phyloP scores from a whole-genome alignment of 768 basidiomycete genomes.

The Kwoniella sp. region DNA sequence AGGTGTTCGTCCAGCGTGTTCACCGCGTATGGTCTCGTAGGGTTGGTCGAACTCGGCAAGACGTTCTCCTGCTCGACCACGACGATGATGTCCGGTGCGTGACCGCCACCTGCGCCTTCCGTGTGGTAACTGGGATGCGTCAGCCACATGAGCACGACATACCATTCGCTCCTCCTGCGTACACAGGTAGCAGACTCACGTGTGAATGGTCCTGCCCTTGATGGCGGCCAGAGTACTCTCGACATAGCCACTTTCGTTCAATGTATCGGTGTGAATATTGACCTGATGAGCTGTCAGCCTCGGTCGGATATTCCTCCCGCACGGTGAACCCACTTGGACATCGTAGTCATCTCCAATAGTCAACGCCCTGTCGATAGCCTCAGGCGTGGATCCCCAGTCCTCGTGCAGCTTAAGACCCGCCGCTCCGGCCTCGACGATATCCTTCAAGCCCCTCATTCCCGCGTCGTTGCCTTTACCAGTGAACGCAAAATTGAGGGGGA shows the following conservation, averaged over 20 bases:
- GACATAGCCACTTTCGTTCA: slow-evolving; percentile 96
- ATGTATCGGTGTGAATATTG: slow-evolving; percentile 93
- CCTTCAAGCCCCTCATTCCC: slow-evolving; percentile 62
- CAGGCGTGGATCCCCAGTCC: slow-evolving; percentile 92
- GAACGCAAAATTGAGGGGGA: slow-evolving; percentile 88
- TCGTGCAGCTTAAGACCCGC: slow-evolving; percentile 92
- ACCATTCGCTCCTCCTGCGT: no score
- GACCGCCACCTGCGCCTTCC: slow-evolving; percentile 93
- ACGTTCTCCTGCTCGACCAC: slow-evolving; percentile 86
- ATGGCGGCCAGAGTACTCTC: slow-evolving; percentile 91
- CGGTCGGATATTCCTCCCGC: background rate
- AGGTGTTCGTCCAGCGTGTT: slow-evolving; percentile 97
- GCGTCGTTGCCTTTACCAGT: slow-evolving; percentile 97
- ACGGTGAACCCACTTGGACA: slow-evolving; percentile 64
- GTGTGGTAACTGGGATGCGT: slow-evolving; percentile 64
- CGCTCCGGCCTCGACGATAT: slow-evolving; percentile 77
- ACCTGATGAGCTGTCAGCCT: slow-evolving; percentile 53
- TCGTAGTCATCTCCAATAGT: slow-evolving; percentile 85
- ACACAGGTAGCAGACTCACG: no score
- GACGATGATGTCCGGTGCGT: slow-evolving; percentile 97
- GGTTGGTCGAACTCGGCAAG: slow-evolving; percentile 92
- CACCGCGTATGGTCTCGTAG: slow-evolving; percentile 81
- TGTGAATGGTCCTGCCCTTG: slow-evolving; percentile 85
- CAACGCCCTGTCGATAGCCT: slow-evolving; percentile 69
- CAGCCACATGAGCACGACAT: no score